Conservation (phyloP, 371 early-diverging fungal species). For the Syncephalastrum racemosum region DNA sequence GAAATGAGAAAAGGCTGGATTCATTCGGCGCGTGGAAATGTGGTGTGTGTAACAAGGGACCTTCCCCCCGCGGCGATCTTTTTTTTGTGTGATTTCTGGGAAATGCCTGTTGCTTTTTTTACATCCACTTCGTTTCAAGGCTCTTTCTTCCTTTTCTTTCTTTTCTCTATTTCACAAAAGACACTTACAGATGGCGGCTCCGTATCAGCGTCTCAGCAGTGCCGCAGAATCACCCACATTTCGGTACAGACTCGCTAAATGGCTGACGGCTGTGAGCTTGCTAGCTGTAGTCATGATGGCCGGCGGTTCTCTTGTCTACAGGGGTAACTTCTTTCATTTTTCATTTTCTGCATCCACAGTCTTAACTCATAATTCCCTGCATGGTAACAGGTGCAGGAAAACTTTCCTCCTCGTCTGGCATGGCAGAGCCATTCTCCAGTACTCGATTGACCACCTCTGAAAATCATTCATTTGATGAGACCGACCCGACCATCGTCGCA, state of each 20-base stretch:
- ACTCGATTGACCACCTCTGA: too few species aligned
- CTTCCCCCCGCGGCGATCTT: slow-evolving; percentile 14
- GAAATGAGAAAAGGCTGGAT: background rate
- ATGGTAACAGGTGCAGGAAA: too few species aligned
- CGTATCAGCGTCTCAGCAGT: slow-evolving; percentile 23
- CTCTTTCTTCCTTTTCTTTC: slow-evolving; percentile 7
- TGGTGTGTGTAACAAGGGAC: background rate
- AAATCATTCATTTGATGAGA: too few species aligned
- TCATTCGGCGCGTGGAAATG: too few species aligned
- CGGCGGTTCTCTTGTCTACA: slow-evolving; percentile 27
- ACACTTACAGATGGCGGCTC: slow-evolving; percentile 9
- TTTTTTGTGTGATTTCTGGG: slow-evolving; percentile 11
- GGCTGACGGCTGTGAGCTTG: slow-evolving; percentile 33
- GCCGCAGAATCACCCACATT: slow-evolving; percentile 11
- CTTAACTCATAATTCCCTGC: too few species aligned
- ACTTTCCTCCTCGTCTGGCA: too few species aligned
- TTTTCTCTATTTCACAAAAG: slow-evolving; percentile 6
- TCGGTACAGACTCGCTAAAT: slow-evolving; percentile 39
- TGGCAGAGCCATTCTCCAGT: too few species aligned
- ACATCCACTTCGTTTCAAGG: background rate
- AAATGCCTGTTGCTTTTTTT: slow-evolving; percentile 2
- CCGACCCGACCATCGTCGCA: background rate
- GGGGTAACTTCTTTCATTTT: background rate
- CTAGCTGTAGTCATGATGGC: slow-evolving; percentile 39
- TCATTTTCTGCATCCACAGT: too few species aligned